Evolutionary conservation across 495 filamentous ascomycete genomes (phyloP).

Genomic region (Aspergillus nidulans): DNA sequence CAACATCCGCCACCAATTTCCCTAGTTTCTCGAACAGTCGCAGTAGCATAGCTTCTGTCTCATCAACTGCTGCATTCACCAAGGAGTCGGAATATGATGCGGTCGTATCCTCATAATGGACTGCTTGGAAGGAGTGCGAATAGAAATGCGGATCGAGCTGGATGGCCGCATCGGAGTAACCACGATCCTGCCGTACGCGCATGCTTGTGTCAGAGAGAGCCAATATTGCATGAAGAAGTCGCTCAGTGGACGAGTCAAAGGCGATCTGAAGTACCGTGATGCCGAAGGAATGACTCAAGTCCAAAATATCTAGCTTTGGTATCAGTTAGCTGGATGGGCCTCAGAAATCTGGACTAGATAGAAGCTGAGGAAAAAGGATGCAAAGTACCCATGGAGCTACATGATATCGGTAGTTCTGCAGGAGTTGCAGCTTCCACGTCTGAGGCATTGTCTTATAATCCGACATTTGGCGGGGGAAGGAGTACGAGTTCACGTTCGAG

Average conservation of each 20-base stretch:
- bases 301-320: conserved; percentile 30
- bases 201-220: conserved; percentile 24
- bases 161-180: background rate
- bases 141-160: background rate
- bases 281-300: conserved; percentile 30
- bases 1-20: conserved; percentile 15
- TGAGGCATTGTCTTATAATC: background rate
- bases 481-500: background rate
- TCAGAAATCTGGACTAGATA: background rate
- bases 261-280: conserved; percentile 28
- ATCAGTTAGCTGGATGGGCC: background rate
- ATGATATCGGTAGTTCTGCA: conserved; percentile 34
- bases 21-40: conserved; percentile 11
- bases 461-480: background rate
- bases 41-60: conserved; percentile 15
- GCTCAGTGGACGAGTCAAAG: conserved; percentile 12
- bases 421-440: conserved; percentile 21
- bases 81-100: background rate
- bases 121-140: background rate
- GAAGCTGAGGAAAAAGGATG: background rate
- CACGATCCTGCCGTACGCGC: background rate
- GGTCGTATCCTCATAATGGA: background rate
- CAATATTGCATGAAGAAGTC: conserved; percentile 22
- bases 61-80: background rate
- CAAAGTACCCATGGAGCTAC: conserved; percentile 32